Base-by-base conservation (phyloP, 2,329 filamentous ascomycete genomes). In the Chaetomium olivaceum region DNA sequence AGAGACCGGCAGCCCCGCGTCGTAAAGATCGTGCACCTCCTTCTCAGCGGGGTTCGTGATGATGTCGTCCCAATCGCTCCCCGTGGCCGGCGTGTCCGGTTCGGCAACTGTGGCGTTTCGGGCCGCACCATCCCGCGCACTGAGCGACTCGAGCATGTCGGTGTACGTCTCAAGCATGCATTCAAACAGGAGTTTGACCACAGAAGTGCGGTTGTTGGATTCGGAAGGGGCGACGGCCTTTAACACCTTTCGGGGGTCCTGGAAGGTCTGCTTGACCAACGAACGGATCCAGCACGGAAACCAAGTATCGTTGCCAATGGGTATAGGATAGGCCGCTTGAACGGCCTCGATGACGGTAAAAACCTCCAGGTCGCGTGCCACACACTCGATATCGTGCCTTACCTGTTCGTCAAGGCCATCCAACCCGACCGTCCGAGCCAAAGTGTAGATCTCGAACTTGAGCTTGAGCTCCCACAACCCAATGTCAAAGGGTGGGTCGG, bases 321-420 rank as follows among this genome's bases (percentile, higher is more conserved):
- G 57, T 1, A 9, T 21, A 7, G 70, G 70, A 19, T 70, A 69
- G 1, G 43, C 55, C 50, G 65, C 63, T 43, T 63, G 60, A 50
- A 67, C 54, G 9, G 62, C 56, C 8, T 68, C 66, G 25, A 71
- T 62, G 14, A 71, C 27, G 1, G 66, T 63, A 16, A 61, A 68
- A 2, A 62, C n/a, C 23, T 69, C 66, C 7, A 67, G n/a, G 3
- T 39, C 11, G 23, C 1, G 59, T 55, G 4, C 58, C 21, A 1
- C 19, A 7, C 9, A 12, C 23, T 61, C 51, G 11, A 71, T 65
- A 5, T 62, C 31, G 3, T 48, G 33, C n/a, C 39, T 57, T 21
- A 61, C 62, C 14, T 64, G 54, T 8, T 60, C 50, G 27, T 70
- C 63, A 14, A 71, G 58, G 0, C 58, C 63, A n/a, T 36, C 19